Evolutionary conservation across 495 filamentous ascomycete species (phyloP), one percentile per base, ranked within the genome.

Genomic region (Aspergillus nanangensis): DNA sequence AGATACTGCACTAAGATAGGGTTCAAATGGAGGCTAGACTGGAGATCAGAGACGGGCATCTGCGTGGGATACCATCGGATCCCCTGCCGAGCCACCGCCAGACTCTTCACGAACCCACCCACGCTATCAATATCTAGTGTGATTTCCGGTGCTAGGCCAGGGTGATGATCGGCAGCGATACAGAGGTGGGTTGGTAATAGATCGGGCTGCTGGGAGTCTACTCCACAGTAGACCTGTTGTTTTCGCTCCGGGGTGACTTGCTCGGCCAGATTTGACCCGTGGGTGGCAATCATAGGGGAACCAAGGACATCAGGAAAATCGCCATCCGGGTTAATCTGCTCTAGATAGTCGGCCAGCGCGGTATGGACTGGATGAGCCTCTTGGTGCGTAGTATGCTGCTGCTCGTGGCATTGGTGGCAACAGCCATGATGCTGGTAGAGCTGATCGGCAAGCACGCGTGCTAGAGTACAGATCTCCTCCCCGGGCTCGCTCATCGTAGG

Each of bases 1-100:
- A 38, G 13, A 24, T 36, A 45, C 3, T 44, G 27, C 2, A 33
- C 22, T 5, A 32, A 21, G 22, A 45, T 22, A 3, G 29, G 42
- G 36, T 45, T 15, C 3, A 45, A 24, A 24, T 45, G 9, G 13
- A 45, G 42, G 17, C 31, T 23, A 4, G 42, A 45, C 31, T 35
- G 32, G 33, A 45, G 32, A 25, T 45, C 29, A 36, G 42, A 45
- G 14, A 45, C 42, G 5, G 32, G 14, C 24, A 37, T 45, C 42
- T 45, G 19, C 13, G 20, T 45, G 13, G 27, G 27, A 31, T 31
- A 13, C 27, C 13, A 31, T 31, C 13, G 13, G 27, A 31, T 31
- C 13, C 13, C 27, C 27, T 31, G 27, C 7, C 13, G 13, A 31
- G 27, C 27, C 13, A 31, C 27, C 8, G 27, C 27, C 13, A 31